Conservation (phyloP, 2,329 filamentous ascomycete genomes). For the Epichloe sylvatica region DNA sequence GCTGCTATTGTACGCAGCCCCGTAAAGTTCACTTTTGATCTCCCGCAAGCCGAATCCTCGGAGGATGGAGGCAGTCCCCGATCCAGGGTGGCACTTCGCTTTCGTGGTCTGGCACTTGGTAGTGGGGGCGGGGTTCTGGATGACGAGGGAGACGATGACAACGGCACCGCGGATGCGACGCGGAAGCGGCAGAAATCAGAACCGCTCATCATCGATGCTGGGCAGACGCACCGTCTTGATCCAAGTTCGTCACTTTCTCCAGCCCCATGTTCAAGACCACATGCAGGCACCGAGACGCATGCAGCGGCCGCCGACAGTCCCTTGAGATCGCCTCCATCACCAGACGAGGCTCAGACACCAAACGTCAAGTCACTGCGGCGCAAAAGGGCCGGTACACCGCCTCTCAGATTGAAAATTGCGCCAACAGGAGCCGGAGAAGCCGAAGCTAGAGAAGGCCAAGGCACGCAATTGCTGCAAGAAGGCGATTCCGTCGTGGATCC, state of each 20-base stretch:
- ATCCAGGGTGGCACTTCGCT: slow-evolving; percentile 36
- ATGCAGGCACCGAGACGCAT: not conserved
- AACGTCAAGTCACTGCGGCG: slow-evolving; percentile 19
- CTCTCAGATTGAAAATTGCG: slow-evolving; percentile 17
- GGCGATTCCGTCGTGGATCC: slow-evolving; percentile 34
- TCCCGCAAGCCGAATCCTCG: slow-evolving; percentile 14
- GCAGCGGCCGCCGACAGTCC: not conserved
- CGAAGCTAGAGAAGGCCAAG: not conserved
- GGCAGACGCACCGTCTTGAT: not conserved
- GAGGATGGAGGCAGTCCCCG: slow-evolving; percentile 41
- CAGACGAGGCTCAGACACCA: not conserved
- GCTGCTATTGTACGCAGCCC: slow-evolving; percentile 16
- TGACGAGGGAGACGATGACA: slow-evolving; percentile 15
- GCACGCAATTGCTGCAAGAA: slow-evolving; percentile 8
- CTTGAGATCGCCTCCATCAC: not conserved
- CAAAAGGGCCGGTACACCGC: slow-evolving; percentile 26
- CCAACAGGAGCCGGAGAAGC: slow-evolving; percentile 8
- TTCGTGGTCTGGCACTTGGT: slow-evolving; percentile 35
- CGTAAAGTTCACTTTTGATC: slow-evolving; percentile 34
- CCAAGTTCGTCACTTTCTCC: not conserved
- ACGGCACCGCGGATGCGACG: slow-evolving; percentile 8
- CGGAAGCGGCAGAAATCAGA: slow-evolving; percentile 7
- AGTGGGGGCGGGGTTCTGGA: slow-evolving; percentile 31
- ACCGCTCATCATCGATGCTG: slow-evolving; percentile 2
- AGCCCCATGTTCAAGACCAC: not conserved